These are phyloP conservation scores for Cokeromyces recurvatus DNA, from an alignment of 371 early-diverging fungal genomes.

Conservation along the genomic window DNA sequence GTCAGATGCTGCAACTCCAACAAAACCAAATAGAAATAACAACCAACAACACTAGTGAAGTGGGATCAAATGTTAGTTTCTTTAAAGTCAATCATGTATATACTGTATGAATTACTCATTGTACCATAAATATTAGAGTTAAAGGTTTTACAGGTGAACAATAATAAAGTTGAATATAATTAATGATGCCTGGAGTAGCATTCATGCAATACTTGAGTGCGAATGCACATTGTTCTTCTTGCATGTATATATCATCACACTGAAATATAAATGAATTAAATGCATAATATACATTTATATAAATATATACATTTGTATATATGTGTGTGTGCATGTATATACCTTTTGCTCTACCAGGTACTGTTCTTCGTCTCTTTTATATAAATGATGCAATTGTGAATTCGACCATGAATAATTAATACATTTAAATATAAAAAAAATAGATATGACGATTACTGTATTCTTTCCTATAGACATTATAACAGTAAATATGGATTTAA, in stretches of 20 bases:
- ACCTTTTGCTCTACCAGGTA: neutral
- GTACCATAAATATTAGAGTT: constrained; percentile 44
- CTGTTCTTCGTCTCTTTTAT: constrained; percentile 1
- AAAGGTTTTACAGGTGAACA: constrained; percentile 45
- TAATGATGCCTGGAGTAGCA: constrained; percentile 53
- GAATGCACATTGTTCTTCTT: constrained; percentile 54
- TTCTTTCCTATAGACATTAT: too few relatives aligned
- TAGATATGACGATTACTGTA: too few relatives aligned
- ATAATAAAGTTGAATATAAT: constrained; percentile 60
- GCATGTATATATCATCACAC: constrained; percentile 52
- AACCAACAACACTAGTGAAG: constrained; percentile 50
- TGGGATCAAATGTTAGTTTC: too few relatives aligned
- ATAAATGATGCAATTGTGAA: neutral
- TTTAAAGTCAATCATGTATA: too few relatives aligned
- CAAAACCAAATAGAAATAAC: constrained; percentile 60
- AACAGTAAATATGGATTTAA: too few relatives aligned
- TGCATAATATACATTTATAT: neutral
- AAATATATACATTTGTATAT: too few relatives aligned
- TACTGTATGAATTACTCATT: too few relatives aligned
- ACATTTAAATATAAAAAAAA: constrained; percentile 8
- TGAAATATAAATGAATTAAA: constrained; percentile 3
- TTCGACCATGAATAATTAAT: constrained; percentile 14
- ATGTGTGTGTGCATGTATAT: neutral
- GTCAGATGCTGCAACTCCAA: constrained; percentile 69
- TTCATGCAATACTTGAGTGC: constrained; percentile 48